phyloP scores from a whole-genome alignment of 2,329 filamentous ascomycete genomes.

The Cladosporium colombiae region DNA sequence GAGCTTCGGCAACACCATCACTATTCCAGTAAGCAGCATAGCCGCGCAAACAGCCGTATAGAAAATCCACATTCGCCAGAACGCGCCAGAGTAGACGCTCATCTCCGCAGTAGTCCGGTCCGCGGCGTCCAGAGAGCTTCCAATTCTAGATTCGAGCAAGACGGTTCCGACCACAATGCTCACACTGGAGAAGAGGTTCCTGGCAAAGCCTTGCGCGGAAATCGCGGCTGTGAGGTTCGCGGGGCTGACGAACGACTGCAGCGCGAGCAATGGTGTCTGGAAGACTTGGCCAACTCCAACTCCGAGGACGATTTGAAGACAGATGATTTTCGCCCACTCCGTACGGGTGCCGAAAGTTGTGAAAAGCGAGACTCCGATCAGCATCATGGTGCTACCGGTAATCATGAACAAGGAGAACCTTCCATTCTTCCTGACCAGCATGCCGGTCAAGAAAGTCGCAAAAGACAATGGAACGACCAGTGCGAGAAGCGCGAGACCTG shows the following conservation, averaged over 20 bases:
- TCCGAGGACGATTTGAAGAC: slow-evolving; percentile 63
- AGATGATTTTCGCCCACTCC: slow-evolving; percentile 42
- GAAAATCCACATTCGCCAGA: slow-evolving; percentile 17
- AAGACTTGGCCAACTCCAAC: slow-evolving; percentile 68
- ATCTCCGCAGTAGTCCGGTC: slow-evolving; percentile 6
- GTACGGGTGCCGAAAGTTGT: slow-evolving; percentile 38
- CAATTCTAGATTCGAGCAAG: slow-evolving; percentile 13
- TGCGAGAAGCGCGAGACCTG: slow-evolving; percentile 50
- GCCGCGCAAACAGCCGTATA: slow-evolving; percentile 1
- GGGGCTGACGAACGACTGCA: slow-evolving; percentile 52
- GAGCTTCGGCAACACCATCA: slow-evolving; percentile 6
- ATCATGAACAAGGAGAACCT: slow-evolving; percentile 55
- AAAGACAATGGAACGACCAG: slow-evolving; percentile 37
- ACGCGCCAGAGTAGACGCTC: background rate
- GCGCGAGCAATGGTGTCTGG: slow-evolving; percentile 66
- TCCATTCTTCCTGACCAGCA: slow-evolving; percentile 49
- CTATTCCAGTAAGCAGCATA: background rate
- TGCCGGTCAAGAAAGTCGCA: slow-evolving; percentile 37
- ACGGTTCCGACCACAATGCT: slow-evolving; percentile 16
- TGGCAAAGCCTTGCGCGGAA: slow-evolving; percentile 7
- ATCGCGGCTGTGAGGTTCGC: slow-evolving; percentile 4
- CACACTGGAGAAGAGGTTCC: slow-evolving; percentile 12
- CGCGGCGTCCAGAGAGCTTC: slow-evolving; percentile 2
- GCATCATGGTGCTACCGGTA: slow-evolving; percentile 40
- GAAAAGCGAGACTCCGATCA: slow-evolving; percentile 43